Evolutionary conservation across 1,284 basidiomycete genomes (phyloP).

Genomic region (Puccinia novopanici): DNA sequence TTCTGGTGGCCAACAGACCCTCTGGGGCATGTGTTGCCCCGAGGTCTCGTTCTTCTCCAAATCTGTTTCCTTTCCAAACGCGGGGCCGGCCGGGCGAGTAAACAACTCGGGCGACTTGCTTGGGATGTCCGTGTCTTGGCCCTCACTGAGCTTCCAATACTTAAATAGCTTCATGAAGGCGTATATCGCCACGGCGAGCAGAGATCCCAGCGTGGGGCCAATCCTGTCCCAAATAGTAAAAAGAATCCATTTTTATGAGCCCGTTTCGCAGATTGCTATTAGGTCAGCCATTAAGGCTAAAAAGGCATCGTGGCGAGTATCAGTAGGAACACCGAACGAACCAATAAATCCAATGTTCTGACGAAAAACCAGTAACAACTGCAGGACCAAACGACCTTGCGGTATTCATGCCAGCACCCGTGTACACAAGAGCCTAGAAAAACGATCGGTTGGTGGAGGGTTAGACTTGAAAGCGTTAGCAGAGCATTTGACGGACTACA

Average conservation of each 20-base stretch:
- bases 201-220: conserved; percentile 40
- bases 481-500: neutral
- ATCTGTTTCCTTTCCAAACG: neutral
- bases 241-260: neutral
- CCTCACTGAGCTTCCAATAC: conserved; percentile 47
- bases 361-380: conserved; percentile 39
- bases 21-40: neutral
- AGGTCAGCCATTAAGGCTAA: neutral
- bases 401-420: conserved; percentile 46
- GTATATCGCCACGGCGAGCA: conserved; percentile 36
- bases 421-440: conserved; percentile 45
- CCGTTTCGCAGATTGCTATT: neutral
- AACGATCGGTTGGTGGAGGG: neutral
- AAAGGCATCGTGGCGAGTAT: neutral
- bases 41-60: neutral
- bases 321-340: conserved; percentile 8
- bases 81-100: neutral
- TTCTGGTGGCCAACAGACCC: conserved; percentile 13
- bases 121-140: conserved; percentile 45
- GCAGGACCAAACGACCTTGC: conserved; percentile 41
- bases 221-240: conserved; percentile 4
- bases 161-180: conserved; percentile 28
- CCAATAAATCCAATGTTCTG: conserved; percentile 50
- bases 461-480: neutral
- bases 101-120: conserved; percentile 47